These are phyloP conservation scores for Yarrowia sp. DNA, from an alignment of 805 yeast genomes.

Conservation along the genomic window DNA sequence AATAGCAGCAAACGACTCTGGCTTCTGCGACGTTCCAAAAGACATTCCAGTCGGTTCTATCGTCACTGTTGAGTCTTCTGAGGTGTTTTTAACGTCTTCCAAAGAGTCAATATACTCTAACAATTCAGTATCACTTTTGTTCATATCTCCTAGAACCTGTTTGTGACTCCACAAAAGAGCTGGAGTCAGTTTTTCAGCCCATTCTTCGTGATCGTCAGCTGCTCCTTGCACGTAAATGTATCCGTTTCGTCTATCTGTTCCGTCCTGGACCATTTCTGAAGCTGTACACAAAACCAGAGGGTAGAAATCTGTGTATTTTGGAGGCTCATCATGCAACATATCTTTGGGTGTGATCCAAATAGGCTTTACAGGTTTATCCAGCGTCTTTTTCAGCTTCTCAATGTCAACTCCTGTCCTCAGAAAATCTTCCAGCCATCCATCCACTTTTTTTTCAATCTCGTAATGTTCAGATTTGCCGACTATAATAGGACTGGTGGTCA, in stretches of 20 bases:
- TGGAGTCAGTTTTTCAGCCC: constrained; percentile 63
- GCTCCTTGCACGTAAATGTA: constrained; percentile 83
- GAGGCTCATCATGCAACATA: constrained; percentile 39
- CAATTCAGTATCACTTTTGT: constrained; percentile 38
- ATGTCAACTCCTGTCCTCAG: constrained; percentile 43
- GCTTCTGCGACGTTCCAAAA: not conserved
- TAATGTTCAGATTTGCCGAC: constrained; percentile 57
- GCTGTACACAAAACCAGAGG: constrained; percentile 59
- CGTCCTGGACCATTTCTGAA: constrained; percentile 60
- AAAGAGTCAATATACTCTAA: constrained; percentile 12
- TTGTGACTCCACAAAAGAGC: constrained; percentile 53
- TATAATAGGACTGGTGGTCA: constrained; percentile 50
- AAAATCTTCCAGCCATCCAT: constrained; percentile 48
- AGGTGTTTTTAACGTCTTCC: not conserved
- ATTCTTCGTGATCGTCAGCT: constrained; percentile 88
- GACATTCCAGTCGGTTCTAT: not conserved
- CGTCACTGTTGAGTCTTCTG: not conserved
- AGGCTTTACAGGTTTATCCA: constrained; percentile 58
- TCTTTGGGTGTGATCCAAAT: constrained; percentile 64
- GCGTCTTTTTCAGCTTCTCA: constrained; percentile 36
- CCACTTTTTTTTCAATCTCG: constrained; percentile 49
- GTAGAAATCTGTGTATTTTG: constrained; percentile 39
- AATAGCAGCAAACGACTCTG: not conserved
- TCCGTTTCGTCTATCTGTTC: constrained; percentile 46
- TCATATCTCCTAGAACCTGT: constrained; percentile 34